phyloP scores from a whole-genome alignment of 148 eudicot species.

The Cornus florida region DNA sequence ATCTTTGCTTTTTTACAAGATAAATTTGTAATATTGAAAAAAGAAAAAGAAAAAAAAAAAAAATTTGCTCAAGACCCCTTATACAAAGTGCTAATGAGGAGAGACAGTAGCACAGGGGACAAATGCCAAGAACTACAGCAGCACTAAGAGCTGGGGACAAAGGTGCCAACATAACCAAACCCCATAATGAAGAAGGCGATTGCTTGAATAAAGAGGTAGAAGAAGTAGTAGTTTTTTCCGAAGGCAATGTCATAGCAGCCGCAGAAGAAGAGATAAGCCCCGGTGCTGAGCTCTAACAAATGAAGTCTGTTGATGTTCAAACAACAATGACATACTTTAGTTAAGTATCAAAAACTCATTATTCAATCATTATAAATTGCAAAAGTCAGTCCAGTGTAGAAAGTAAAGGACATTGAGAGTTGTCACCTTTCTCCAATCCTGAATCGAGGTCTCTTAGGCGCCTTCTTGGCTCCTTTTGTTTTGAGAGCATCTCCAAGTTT shows the following conservation, averaged over 20 bases:
- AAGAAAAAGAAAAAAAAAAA: no score
- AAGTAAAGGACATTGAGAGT: neutral
- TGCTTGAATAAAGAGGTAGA: conserved; percentile 37
- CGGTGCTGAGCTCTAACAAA: conserved; percentile 34
- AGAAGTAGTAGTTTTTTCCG: conserved; percentile 32
- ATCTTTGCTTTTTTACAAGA: neutral
- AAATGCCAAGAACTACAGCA: neutral
- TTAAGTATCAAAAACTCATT: no score
- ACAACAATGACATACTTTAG: neutral
- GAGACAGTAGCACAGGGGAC: neutral
- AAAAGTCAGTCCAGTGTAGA: no score
- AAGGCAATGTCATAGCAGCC: conserved; percentile 32
- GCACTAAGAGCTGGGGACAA: conserved; percentile 23
- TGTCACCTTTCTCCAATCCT: conserved; percentile 36
- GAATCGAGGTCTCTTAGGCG: conserved; percentile 21
- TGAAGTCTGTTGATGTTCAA: conserved; percentile 22
- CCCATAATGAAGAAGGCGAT: conserved; percentile 35
- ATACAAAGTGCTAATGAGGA: neutral
- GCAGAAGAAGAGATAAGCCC: conserved; percentile 39
- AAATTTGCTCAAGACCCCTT: no score
- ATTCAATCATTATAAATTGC: no score
- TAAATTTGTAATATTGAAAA: no score
- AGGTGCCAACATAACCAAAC: conserved; percentile 39
- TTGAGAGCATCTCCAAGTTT: conserved; percentile 44
- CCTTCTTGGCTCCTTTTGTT: conserved; percentile 27